Percentiles rank a stretch among this genome's conserved stretches.
Conservation (phyloP, 495 filamentous ascomycete genomes). For the Penicillium steckii region DNA sequence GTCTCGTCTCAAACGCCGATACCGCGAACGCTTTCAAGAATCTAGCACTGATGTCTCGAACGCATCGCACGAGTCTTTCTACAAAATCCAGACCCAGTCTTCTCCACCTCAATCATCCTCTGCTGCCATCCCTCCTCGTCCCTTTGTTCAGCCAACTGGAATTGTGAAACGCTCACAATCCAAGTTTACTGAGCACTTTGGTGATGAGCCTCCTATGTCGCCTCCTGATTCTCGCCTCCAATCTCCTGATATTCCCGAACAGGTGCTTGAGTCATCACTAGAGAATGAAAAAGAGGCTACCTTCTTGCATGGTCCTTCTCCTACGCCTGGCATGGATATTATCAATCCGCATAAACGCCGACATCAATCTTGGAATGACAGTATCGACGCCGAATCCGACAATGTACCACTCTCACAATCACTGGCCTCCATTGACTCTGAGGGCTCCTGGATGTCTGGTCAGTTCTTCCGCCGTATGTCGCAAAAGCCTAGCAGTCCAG, state of each 20-base stretch:
- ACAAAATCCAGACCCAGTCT: constrained; percentile 43
- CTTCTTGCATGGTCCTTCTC: constrained; percentile 22
- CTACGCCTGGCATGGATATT: constrained; percentile 28
- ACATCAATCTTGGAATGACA: constrained; percentile 38
- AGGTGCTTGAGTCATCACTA: constrained; percentile 24
- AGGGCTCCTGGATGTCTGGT: constrained; percentile 90
- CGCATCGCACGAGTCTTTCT: constrained; percentile 79
- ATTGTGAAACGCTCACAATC: constrained; percentile 76
- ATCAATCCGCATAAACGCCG: constrained; percentile 25
- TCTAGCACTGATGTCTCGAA: constrained; percentile 68
- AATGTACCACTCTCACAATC: constrained; percentile 63
- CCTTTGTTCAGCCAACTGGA: constrained; percentile 43
- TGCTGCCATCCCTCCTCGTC: constrained; percentile 34
- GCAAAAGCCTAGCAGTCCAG: constrained; percentile 41
- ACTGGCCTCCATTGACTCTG: constrained; percentile 82
- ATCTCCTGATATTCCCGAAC: constrained; percentile 51
- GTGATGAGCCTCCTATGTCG: constrained; percentile 77
- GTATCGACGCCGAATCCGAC: constrained; percentile 32
- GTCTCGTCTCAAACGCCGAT: constrained; percentile 55
- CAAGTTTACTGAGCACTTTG: constrained; percentile 90
- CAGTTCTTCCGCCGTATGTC: constrained; percentile 54
- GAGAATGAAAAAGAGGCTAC: constrained; percentile 22
- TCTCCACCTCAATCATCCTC: constrained; percentile 34
- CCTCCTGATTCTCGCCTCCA: constrained; percentile 79
- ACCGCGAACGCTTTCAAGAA: constrained; percentile 53